Evolutionary conservation across 306 rosid species (phyloP), one percentile per base, ranked within the genome.

Genomic region (Hippophae gyantsensis): DNA sequence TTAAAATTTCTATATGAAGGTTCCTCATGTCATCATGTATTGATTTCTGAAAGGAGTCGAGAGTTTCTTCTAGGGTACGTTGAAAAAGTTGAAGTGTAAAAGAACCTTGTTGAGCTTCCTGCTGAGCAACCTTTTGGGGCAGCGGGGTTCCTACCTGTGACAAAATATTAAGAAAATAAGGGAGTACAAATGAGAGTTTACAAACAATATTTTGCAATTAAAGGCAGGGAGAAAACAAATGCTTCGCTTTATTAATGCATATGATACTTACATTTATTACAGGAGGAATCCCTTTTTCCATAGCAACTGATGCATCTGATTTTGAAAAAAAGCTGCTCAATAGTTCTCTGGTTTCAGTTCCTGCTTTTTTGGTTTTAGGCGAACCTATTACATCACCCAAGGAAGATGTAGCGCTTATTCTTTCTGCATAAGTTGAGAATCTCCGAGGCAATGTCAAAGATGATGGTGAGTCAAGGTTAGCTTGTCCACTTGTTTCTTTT

Each of bases 51-150:
- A 86, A 77, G 48, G 94, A 84, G 65, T 82, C 94, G 2, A 83
- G 85, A 41, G 95, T 86, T 78, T 93, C 97, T 50, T 86, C 94
- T 52, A 93, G 68, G 43, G 97, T 89, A 51, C 94, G 88, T 57
- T 89, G 97, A 70, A 93, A 93, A 72, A 93, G 92, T 76, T 89
- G 95, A 32, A 84, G 95, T 5, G 97, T 88, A 60, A 93, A 93
- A 14, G 95, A 88, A 55, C 94, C 97, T 57, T 86, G 81, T 61
- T 72, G 97, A 46, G 80, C 73, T 66, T 93, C 99, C 47, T 74
- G 67, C 65, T 84, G 99, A 42, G 81, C 47, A 55, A 70, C 67
- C 76, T 73, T 84, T 64, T 69, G 89, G 50, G 66, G 73, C 55
- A 76, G 95, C 6, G 81, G 55, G 53, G 55, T 65, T 68, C 81